A percentile compares a stretch with the other conserved stretches of the same genome.
Evolutionary conservation across 805 yeast genomes (phyloP).

Genomic region (Crinitomyces ghanaensis): DNA sequence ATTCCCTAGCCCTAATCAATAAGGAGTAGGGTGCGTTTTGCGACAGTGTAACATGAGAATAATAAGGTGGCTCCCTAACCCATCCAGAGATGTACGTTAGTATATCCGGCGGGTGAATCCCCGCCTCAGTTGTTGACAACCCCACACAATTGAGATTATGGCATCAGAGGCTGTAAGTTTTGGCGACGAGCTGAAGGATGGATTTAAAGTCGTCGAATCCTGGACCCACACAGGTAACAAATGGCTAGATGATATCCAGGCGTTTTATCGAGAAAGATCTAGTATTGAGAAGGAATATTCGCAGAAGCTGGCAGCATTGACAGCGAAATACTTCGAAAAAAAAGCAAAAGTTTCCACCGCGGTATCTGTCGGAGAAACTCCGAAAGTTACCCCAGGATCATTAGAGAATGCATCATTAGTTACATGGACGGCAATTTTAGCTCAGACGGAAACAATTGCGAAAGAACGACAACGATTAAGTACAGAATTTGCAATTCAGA

Average conservation of each 20-base stretch:
- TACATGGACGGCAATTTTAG: constrained; percentile 79
- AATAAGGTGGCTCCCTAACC: too few relatives aligned
- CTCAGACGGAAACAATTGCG: constrained; percentile 73
- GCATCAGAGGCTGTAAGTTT: constrained; percentile 16
- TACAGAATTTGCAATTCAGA: constrained; percentile 44
- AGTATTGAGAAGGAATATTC: constrained; percentile 76
- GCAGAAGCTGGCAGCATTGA: constrained; percentile 47
- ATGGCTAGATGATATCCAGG: constrained; percentile 71
- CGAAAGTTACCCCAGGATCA: constrained; percentile 89
- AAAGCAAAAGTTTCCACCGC: constrained; percentile 58
- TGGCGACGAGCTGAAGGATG: constrained; percentile 39
- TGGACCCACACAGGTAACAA: constrained; percentile 44
- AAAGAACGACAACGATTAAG: constrained; percentile 52
- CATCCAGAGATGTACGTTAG: too few relatives aligned
- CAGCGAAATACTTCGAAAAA: constrained; percentile 59
- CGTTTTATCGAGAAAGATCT: constrained; percentile 76
- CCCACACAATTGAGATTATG: constrained; percentile 7
- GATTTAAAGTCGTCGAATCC: constrained; percentile 54
- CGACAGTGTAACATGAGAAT: too few relatives aligned
- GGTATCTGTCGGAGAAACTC: constrained; percentile 82
- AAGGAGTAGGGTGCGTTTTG: too few relatives aligned
- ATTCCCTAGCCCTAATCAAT: too few relatives aligned
- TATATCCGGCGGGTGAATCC: too few relatives aligned
- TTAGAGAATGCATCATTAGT: constrained; percentile 78
- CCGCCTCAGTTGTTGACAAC: too few relatives aligned